Base-by-base conservation (phyloP, 192 early-diverging fungal genomes). In the Coemansia erecta region DNA sequence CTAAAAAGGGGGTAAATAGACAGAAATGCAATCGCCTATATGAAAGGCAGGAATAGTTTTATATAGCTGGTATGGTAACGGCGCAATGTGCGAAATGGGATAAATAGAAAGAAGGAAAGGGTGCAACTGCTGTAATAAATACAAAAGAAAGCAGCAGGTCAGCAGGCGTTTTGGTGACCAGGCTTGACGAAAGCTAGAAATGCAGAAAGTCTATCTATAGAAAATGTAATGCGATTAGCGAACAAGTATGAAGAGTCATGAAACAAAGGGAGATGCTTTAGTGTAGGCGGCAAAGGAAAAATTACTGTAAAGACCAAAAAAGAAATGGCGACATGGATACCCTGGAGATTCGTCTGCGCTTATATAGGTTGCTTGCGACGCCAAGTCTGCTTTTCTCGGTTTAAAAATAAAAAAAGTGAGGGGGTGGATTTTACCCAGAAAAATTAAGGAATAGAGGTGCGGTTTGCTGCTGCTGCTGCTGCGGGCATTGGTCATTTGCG, bases 391-490 rank as follows among this genome's bases (percentile, higher is more conserved):
- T 28, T 48, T 48, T 48, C 11, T 21, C 46, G 7, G 46, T 12
- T 21, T 18, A 50, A 28, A 28, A 50, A 28, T 26, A 50, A 50
- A 50, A 50, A 37, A 37, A 10, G 35, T 22, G 48, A 28, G 48
- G 48, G 23, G 48, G 48, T 50, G 48, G 48, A 28, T 26, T 50
- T 22, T 50, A 50, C 48, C 48, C 48, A 50, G 48, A 50, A 50
- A 49, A 50, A 50, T 50, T 50, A 50, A 50, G 48, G 48, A 50
- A 15, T 49, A 45, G 17, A 45, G 15, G 44, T 21, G 47, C 23
- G 47, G 11, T 49, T 49, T 49, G 18, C 26, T 45, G 14, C 44
- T 45, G 35, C 19, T 45, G 44, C 44, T 45, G 24, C 24, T 50
- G 48, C 48, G 23, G 46, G 46, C 46, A 48, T 23, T 10, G 46